phyloP scores from a whole-genome alignment of 164 flowering plant genomes.

The Macadamia tetraphylla region DNA sequence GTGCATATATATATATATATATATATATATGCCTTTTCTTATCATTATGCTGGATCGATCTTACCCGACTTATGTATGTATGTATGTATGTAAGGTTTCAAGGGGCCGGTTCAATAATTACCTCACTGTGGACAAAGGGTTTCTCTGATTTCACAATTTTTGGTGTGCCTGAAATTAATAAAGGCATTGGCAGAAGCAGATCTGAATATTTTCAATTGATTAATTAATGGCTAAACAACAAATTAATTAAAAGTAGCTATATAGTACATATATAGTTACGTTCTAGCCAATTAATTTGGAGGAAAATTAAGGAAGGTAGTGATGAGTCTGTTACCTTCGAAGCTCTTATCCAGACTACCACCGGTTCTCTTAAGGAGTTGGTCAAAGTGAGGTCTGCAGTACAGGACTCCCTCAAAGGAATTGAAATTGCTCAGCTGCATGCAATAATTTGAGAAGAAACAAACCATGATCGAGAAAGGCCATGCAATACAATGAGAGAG shows the following conservation, averaged over 20 bases:
- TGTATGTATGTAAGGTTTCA: too few relatives aligned
- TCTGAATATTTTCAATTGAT: not conserved
- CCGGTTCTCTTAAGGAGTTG: conserved; percentile 69
- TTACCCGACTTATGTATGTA: too few relatives aligned
- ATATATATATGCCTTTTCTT: too few relatives aligned
- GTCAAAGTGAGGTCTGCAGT: conserved; percentile 73
- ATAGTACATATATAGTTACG: too few relatives aligned
- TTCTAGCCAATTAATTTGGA: too few relatives aligned
- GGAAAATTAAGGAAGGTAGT: too few relatives aligned
- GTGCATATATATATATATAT: too few relatives aligned
- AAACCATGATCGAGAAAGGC: not conserved
- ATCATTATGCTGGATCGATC: too few relatives aligned
- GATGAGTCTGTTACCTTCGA: conserved; percentile 44
- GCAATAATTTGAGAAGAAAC: not conserved
- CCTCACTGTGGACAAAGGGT: conserved; percentile 40
- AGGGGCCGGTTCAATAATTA: conserved; percentile 8
- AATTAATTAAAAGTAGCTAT: too few relatives aligned
- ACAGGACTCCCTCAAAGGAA: conserved; percentile 69
- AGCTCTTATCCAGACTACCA: conserved; percentile 68
- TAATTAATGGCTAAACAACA: too few relatives aligned
- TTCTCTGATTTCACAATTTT: conserved; percentile 55
- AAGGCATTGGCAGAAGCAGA: not conserved
- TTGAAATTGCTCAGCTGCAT: conserved; percentile 66
- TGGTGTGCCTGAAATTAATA: conserved; percentile 42
- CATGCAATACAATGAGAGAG: too few relatives aligned